Evolutionary conservation across 345 rosid species (phyloP).

Genomic region (Boechera stricta): DNA sequence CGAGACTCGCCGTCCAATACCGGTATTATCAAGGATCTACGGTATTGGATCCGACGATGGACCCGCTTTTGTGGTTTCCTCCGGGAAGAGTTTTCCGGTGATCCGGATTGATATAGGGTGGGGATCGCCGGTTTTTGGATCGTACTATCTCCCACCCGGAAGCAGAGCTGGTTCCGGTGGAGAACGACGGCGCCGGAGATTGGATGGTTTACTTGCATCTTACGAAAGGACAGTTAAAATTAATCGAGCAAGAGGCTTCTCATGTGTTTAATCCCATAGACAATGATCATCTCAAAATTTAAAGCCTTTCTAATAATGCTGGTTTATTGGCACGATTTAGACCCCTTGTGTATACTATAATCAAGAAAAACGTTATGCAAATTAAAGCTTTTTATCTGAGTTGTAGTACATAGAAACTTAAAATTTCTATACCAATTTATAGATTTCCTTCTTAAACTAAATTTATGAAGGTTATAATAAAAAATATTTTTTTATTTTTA

Average conservation of each 20-base stretch:
- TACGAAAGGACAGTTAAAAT: not conserved
- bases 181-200: not conserved
- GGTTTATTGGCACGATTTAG: not conserved
- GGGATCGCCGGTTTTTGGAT: not conserved
- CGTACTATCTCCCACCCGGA: constrained; percentile 15
- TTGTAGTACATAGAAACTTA: no score
- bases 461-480: no score
- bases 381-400: no score
- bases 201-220: not conserved
- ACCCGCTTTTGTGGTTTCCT: constrained; percentile 67
- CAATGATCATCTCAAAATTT: not conserved
- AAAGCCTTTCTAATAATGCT: not conserved
- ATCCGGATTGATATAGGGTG: constrained; percentile 48
- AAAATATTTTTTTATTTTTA: no score
- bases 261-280: not conserved
- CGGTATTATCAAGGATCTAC: constrained; percentile 54
- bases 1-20: constrained; percentile 59
- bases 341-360: not conserved
- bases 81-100: constrained; percentile 60
- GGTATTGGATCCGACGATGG: constrained; percentile 40
- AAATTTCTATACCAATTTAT: no score
- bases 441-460: no score
- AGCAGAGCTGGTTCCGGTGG: constrained; percentile 17
- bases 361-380: no score
- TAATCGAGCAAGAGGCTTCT: not conserved